These are phyloP conservation scores for Lactarius tabidus DNA, from an alignment of 768 basidiomycete genomes.

Conservation along the genomic window DNA sequence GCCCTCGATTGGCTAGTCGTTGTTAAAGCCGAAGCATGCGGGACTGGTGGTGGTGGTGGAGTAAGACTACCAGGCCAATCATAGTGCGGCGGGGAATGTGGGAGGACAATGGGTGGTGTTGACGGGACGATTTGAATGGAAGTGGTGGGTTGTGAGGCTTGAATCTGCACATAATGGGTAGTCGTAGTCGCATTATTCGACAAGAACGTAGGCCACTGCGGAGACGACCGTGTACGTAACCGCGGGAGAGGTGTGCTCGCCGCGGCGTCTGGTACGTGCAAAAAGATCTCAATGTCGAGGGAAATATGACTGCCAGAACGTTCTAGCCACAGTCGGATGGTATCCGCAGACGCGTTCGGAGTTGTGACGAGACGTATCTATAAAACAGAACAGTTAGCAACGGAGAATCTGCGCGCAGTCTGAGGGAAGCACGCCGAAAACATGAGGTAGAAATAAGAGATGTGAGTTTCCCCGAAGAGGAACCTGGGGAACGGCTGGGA, in stretches of 20 bases:
- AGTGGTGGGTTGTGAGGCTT: conserved; percentile 22
- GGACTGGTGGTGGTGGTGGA: conserved; percentile 17
- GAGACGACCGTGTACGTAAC: conserved; percentile 25
- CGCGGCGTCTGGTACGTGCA: conserved; percentile 43
- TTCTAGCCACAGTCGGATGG: conserved; percentile 78
- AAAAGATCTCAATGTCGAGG: conserved; percentile 76
- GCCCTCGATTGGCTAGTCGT: conserved; percentile 34
- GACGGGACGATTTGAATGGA: conserved; percentile 27
- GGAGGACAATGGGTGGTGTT: conserved; percentile 21
- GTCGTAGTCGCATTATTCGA: conserved; percentile 25
- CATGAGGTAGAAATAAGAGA: conserved; percentile 22
- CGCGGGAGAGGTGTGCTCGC: conserved; percentile 20
- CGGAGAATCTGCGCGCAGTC: conserved; percentile 23
- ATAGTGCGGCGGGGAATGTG: conserved; percentile 25
- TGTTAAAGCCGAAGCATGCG: conserved; percentile 28
- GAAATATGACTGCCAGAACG: conserved; percentile 67
- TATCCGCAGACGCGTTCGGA: conserved; percentile 68
- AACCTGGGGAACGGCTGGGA: conserved; percentile 8
- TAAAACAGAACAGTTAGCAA: conserved; percentile 16
- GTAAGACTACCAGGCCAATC: conserved; percentile 22
- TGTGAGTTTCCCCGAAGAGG: conserved; percentile 11
- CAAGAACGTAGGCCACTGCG: conserved; percentile 27
- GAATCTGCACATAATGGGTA: conserved; percentile 28
- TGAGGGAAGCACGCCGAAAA: conserved; percentile 21
- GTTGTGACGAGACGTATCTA: conserved; percentile 74